Evolutionary conservation across 352 stramenopile genomes (phyloP).

Genomic region (Phytophthora agathidicida): DNA sequence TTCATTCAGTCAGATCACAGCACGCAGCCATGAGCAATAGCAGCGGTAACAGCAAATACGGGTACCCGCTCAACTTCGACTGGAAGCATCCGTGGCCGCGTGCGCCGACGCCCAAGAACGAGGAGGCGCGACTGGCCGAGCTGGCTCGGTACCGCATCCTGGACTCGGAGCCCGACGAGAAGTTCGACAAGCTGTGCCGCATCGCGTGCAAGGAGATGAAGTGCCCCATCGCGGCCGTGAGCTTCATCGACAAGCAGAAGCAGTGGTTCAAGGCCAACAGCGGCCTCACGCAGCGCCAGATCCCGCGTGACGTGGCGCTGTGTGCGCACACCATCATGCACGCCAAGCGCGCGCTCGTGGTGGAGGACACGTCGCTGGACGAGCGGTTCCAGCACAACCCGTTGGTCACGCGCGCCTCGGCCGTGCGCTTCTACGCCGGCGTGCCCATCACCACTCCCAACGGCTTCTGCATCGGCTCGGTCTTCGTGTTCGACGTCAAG

Average conservation of each 20-base stretch:
- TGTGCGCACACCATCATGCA: slow-evolving; percentile 90
- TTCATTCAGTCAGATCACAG: slow-evolving; percentile 6
- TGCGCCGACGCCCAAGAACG: slow-evolving; percentile 69
- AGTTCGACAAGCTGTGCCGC: slow-evolving; percentile 88
- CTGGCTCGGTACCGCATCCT: slow-evolving; percentile 77
- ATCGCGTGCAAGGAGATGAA: slow-evolving; percentile 92
- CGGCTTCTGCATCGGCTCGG: slow-evolving; percentile 82
- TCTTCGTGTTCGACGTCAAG: slow-evolving; percentile 90
- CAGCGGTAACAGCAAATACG: slow-evolving; percentile 45
- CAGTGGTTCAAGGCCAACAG: slow-evolving; percentile 91
- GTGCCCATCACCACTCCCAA: slow-evolving; percentile 82
- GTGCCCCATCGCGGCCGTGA: slow-evolving; percentile 85
- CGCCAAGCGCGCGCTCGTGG: slow-evolving; percentile 78
- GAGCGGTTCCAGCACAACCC: slow-evolving; percentile 87
- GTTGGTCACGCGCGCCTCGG: slow-evolving; percentile 80
- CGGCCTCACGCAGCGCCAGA: slow-evolving; percentile 84
- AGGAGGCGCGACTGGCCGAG: slow-evolving; percentile 71
- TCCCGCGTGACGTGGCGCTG: slow-evolving; percentile 81
- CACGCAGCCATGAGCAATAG: slow-evolving; percentile 8
- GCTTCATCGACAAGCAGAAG: slow-evolving; percentile 87
- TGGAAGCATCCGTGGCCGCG: slow-evolving; percentile 87
- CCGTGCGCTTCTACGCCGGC: slow-evolving; percentile 84
- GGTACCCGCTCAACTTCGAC: slow-evolving; percentile 84
- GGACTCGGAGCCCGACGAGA: slow-evolving; percentile 83
- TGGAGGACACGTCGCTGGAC: slow-evolving; percentile 83